phyloP scores from a whole-genome alignment of 129 eudicot species.

The Lonicera japonica region DNA sequence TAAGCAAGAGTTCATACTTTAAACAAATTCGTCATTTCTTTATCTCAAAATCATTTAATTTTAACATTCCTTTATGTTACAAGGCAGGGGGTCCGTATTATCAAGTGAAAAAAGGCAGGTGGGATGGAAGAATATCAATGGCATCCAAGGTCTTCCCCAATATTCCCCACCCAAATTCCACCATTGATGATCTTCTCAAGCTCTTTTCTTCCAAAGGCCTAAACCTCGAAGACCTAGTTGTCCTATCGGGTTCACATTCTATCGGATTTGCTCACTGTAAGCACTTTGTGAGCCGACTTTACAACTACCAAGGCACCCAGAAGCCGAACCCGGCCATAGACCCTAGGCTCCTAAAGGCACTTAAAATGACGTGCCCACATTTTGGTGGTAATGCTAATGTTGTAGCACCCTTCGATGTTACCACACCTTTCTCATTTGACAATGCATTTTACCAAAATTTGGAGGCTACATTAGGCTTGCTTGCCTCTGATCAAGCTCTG shows the following conservation, averaged over 20 bases:
- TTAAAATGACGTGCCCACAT: constrained; percentile 81
- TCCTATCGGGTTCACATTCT: constrained; percentile 83
- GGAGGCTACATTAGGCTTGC: constrained; percentile 58
- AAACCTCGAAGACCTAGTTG: constrained; percentile 51
- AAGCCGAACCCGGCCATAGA: constrained; percentile 59
- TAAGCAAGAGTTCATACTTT: no score
- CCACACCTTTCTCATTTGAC: constrained; percentile 77
- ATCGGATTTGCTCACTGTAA: constrained; percentile 81
- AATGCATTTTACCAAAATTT: constrained; percentile 72
- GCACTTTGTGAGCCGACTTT: constrained; percentile 52
- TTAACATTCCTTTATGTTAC: neutral
- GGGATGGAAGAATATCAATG: constrained; percentile 75
- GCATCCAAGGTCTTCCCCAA: constrained; percentile 54
- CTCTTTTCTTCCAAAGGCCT: constrained; percentile 77
- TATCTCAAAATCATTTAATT: no score
- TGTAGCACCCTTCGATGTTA: constrained; percentile 82
- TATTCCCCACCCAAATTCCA: constrained; percentile 58
- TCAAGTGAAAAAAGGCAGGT: constrained; percentile 80
- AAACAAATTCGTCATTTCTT: no score
- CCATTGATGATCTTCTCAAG: constrained; percentile 43
- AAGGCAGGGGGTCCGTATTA: constrained; percentile 88
- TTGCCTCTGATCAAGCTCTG: constrained; percentile 64
- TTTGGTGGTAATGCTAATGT: constrained; percentile 58
- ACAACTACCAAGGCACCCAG: constrained; percentile 54
- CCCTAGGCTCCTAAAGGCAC: constrained; percentile 66